Evolutionary conservation across 805 yeast genomes (phyloP), one percentile per base, ranked within the genome.

Genomic region (Huiozyma sinensis): DNA sequence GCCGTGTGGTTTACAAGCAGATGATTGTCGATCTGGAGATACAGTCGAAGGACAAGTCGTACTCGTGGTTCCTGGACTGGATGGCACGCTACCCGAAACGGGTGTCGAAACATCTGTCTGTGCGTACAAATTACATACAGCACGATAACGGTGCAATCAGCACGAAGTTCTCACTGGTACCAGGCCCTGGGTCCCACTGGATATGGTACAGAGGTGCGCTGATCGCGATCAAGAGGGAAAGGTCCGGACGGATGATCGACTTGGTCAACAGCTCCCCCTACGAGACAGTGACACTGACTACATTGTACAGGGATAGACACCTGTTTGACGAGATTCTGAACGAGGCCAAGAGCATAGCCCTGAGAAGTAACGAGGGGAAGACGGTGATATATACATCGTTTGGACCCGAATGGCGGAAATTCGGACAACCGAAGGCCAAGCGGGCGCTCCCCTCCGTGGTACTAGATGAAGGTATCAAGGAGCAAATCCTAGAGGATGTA

Each of bases 321-420:
- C 64, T 90, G 28, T 83, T 92, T 55, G 68, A 71, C 29, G 79
- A 82, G 7, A 68, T 92, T 48, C 69, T 92, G 43, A 73, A 71
- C 12, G 97, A 92, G 55, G 97, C 97, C 3, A 86, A 89, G 55
- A 65, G 70, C 34, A 65, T 86, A 67, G 97, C 97, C 0, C 70
- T 88, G 58, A 77, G 77, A 54, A 73, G 81, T 30, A 81, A 83
- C 47, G 95, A 87, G 58, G 97, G 98, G 6, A 90, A 88, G 58
- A 92, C 97, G 0, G 97, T 92, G 6, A 67, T 92, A 5, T 92
- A 76, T 62, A 86, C 96, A 4, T 83, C 95, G 8, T 90, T 92
- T 86, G 98, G 97, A 0, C 95, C 95, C 29, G 98, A 92, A 58
- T 92, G 98, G 98, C 72, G 97, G 56, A 95, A 95, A 5, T 92